A percentile compares a stretch with the other conserved stretches of the same genome.
These are phyloP conservation scores for Penicillium sp. DNA, from an alignment of 2,329 filamentous ascomycete species.

Conservation along the genomic window DNA sequence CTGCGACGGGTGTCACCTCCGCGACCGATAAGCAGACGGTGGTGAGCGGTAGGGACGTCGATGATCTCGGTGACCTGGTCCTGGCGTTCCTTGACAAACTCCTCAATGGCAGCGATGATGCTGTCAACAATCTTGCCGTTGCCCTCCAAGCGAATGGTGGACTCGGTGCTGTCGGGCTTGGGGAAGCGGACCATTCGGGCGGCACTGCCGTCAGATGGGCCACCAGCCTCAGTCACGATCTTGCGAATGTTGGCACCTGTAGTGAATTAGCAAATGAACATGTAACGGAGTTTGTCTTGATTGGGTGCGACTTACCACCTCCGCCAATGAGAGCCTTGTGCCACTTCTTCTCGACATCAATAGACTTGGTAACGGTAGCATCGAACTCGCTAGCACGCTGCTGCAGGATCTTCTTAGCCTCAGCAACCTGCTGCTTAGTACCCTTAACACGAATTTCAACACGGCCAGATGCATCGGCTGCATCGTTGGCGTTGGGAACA, in stretches of 20 bases:
- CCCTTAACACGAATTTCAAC: constrained; percentile 92
- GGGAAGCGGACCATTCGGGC: constrained; percentile 94
- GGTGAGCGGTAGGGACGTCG: constrained; percentile 86
- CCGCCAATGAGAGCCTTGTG: constrained; percentile 83
- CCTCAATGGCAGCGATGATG: constrained; percentile 78
- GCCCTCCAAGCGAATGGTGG: constrained; percentile 85
- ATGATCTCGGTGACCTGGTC: constrained; percentile 76
- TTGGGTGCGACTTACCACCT: constrained; percentile 65
- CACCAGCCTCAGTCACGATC: constrained; percentile 84
- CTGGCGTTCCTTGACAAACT: constrained; percentile 79
- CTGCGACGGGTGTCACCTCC: constrained; percentile 84
- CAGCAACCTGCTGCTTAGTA: constrained; percentile 84
- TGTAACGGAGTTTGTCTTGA: not conserved
- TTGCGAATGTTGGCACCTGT: constrained; percentile 81
- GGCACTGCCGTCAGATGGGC: constrained; percentile 81
- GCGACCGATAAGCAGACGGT: constrained; percentile 85
- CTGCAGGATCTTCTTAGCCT: constrained; percentile 86
- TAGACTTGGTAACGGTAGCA: constrained; percentile 77
- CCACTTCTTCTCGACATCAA: constrained; percentile 93
- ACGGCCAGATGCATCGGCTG: constrained; percentile 62
- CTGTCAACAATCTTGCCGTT: constrained; percentile 81
- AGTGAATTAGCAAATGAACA: constrained; percentile 39
- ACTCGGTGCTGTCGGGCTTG: constrained; percentile 78
- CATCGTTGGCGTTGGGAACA: constrained; percentile 78
- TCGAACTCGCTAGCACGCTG: constrained; percentile 87